Evolutionary conservation across 78 protist species (phyloP).

Genomic region (Dictyostelium capitatum): DNA sequence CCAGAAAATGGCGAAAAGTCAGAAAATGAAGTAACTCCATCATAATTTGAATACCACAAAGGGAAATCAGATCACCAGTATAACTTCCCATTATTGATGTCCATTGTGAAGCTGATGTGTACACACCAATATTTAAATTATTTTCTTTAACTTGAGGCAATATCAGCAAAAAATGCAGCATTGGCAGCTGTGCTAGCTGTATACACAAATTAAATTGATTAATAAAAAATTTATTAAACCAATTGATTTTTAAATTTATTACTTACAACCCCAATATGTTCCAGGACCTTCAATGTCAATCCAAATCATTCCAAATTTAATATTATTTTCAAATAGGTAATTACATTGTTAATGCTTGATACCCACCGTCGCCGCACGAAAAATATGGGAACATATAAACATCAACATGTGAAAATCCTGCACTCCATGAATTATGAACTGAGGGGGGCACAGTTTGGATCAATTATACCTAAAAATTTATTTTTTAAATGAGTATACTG

Average conservation of each 20-base stretch:
- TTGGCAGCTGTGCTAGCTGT: constrained; percentile 51
- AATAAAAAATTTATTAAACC: too few relatives aligned
- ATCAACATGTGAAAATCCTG: too few relatives aligned
- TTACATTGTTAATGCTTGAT: constrained; percentile 14
- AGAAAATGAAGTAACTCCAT: constrained; percentile 24
- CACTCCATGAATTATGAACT: too few relatives aligned
- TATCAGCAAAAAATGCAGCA: constrained; percentile 26
- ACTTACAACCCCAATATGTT: constrained; percentile 25
- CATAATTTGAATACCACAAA: constrained; percentile 80
- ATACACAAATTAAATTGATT: neutral
- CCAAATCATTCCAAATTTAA: constrained; percentile 49
- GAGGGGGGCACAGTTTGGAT: too few relatives aligned
- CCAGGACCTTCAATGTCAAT: constrained; percentile 78
- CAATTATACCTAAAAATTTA: too few relatives aligned
- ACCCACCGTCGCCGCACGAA: constrained; percentile 30
- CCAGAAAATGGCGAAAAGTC: constrained; percentile 66
- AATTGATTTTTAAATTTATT: too few relatives aligned
- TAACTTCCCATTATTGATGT: constrained; percentile 63
- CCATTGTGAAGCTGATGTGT: constrained; percentile 73
- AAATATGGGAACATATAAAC: constrained; percentile 62
- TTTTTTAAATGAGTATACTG: too few relatives aligned
- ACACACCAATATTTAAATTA: constrained; percentile 73
- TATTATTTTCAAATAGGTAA: neutral
- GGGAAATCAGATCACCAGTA: constrained; percentile 14
- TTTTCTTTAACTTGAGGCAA: constrained; percentile 50